Conservation (phyloP, 106 monocot genomes). For the Dendrobium chrysotoxum region DNA sequence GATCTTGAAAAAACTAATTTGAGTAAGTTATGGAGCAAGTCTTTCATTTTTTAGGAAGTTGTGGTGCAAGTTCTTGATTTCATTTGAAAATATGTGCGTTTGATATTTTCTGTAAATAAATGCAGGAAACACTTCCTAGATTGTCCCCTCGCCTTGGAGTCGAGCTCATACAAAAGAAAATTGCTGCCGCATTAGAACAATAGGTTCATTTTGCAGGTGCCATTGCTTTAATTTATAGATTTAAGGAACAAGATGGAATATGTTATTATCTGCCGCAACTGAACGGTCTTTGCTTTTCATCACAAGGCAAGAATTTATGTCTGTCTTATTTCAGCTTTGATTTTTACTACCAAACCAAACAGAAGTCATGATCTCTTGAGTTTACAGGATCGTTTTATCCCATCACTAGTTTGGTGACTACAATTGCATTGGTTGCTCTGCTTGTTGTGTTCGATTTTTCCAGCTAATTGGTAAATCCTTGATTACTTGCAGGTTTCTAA, state of each 20-base stretch:
- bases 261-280: not conserved
- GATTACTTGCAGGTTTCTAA: not conserved
- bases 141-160: conserved; percentile 73
- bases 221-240: not conserved
- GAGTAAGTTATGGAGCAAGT: not conserved
- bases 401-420: no score
- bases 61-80: not conserved
- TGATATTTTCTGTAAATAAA: not conserved
- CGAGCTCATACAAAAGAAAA: conserved; percentile 87
- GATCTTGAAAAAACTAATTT: not conserved
- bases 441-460: no score
- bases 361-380: no score
- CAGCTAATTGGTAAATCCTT: no score
- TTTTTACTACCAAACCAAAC: no score
- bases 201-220: conserved; percentile 6
- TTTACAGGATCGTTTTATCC: no score
- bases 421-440: no score
- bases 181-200: conserved; percentile 54
- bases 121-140: conserved; percentile 84
- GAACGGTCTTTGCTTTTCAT: not conserved
- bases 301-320: not conserved
- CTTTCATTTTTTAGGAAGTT: not conserved
- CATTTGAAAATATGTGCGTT: not conserved
- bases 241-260: not conserved
- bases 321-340: no score